phyloP scores from a whole-genome alignment of 2,329 filamentous ascomycete species.

The Monosporascus sp. region DNA sequence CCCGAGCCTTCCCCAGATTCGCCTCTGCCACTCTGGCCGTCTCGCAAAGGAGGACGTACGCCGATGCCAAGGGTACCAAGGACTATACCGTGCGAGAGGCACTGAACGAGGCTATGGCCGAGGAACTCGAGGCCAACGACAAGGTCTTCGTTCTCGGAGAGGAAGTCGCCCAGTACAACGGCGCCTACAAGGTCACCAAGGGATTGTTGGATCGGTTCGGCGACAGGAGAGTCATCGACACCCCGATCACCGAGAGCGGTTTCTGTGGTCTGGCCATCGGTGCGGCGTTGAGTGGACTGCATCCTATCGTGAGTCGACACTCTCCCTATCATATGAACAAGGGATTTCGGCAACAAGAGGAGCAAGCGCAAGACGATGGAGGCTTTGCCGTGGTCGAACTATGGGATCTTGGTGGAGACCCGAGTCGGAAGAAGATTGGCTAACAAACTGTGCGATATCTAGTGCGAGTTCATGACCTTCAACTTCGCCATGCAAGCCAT shows the following conservation, averaged over 20 bases:
- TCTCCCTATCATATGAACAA: background rate
- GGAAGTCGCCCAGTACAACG: conserved; percentile 99
- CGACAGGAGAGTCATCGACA: conserved; percentile 96
- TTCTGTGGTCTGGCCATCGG: conserved; percentile 92
- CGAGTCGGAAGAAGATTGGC: background rate
- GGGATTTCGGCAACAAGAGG: background rate
- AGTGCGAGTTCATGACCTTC: conserved; percentile 99
- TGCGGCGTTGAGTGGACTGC: conserved; percentile 87
- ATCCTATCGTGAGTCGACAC: conserved; percentile 74
- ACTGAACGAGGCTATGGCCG: conserved; percentile 93
- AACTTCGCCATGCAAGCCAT: conserved; percentile 99
- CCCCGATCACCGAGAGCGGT: conserved; percentile 94
- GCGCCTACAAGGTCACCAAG: conserved; percentile 99
- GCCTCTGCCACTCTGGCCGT: conserved; percentile 31
- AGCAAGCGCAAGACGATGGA: background rate
- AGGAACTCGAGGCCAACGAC: conserved; percentile 89
- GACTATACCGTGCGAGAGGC: conserved; percentile 97
- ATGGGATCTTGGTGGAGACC: background rate
- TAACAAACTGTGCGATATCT: conserved; percentile 6
- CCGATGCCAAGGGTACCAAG: conserved; percentile 57
- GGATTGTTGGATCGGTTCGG: conserved; percentile 95
- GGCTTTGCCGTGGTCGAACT: background rate
- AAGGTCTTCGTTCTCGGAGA: conserved; percentile 97
- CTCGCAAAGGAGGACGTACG: conserved; percentile 49
- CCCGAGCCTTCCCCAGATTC: conserved; percentile 31